A percentile compares a stretch with the other conserved stretches of the same genome.
Evolutionary conservation across 352 stramenopile genomes (phyloP).

Genomic region (Paralagenidium karlingii): DNA sequence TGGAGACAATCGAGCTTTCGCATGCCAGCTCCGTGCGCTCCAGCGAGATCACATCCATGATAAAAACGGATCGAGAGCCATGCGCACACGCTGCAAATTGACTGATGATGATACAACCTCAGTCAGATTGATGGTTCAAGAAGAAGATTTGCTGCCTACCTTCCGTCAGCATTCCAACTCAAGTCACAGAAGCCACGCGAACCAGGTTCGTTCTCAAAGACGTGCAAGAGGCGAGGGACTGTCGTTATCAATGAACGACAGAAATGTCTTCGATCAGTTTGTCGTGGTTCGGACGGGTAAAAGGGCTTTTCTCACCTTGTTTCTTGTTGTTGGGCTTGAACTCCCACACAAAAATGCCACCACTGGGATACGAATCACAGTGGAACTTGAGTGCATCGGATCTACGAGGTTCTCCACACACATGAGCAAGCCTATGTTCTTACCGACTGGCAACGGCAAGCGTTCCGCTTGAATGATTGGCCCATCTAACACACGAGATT

Average conservation of each 20-base stretch:
- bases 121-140: background rate
- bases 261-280: too few species aligned
- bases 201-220: too few species aligned
- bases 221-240: too few species aligned
- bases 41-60: slow-evolving; percentile 48
- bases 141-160: too few species aligned
- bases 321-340: slow-evolving; percentile 20
- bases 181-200: too few species aligned
- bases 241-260: too few species aligned
- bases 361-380: slow-evolving; percentile 11
- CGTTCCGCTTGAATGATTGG: slow-evolving; percentile 36
- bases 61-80: slow-evolving; percentile 26
- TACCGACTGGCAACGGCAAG: slow-evolving; percentile 53
- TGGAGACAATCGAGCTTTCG: slow-evolving; percentile 20
- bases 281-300: too few species aligned
- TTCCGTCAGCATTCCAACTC: slow-evolving; percentile 61
- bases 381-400: background rate
- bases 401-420: background rate
- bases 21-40: slow-evolving; percentile 50
- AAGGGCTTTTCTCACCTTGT: slow-evolving; percentile 7
- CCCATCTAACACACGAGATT: slow-evolving; percentile 48
- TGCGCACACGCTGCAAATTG: slow-evolving; percentile 41
- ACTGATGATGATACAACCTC: slow-evolving; percentile 5
- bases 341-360: slow-evolving; percentile 60
- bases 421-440: background rate